Conservation (phyloP, 2,329 filamentous ascomycete genomes). For the Cytospora piceicola region DNA sequence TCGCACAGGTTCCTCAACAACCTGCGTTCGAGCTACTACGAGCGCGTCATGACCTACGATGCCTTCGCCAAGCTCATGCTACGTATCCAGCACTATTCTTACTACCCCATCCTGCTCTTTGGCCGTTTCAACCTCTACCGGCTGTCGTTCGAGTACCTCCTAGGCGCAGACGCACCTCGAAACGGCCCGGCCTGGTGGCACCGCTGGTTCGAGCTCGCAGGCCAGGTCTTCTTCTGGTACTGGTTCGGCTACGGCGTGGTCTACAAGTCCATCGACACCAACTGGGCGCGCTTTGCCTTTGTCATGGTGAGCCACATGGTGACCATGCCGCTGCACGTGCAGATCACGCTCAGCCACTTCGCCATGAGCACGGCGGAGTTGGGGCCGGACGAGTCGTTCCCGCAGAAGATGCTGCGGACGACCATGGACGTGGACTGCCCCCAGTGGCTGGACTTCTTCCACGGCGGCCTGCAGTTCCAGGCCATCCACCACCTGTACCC, state of each 20-base stretch:
- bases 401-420: conserved; percentile 87
- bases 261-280: conserved; percentile 72
- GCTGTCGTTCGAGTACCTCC: conserved; percentile 77
- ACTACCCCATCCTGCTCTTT: conserved; percentile 79
- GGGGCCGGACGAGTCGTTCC: conserved; percentile 82
- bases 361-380: conserved; percentile 91
- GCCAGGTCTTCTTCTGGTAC: conserved; percentile 80
- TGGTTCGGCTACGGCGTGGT: conserved; percentile 86
- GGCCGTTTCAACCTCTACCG: conserved; percentile 87
- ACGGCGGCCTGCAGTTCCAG: conserved; percentile 88
- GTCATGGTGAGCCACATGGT: conserved; percentile 80
- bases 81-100: conserved; percentile 77
- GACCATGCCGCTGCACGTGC: conserved; percentile 81
- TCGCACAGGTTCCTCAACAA: conserved; percentile 78
- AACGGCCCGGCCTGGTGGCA: conserved; percentile 84
- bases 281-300: conserved; percentile 71
- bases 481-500: conserved; percentile 87
- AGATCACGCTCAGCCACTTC: conserved; percentile 91
- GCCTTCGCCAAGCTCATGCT: conserved; percentile 70
- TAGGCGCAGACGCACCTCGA: conserved; percentile 70
- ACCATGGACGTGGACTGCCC: conserved; percentile 94
- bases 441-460: conserved; percentile 84
- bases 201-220: conserved; percentile 75
- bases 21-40: conserved; percentile 81
- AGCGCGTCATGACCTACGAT: conserved; percentile 79